Conservation (phyloP, 108 stramenopile genomes). For the Pseudonitzschia multistriata region DNA sequence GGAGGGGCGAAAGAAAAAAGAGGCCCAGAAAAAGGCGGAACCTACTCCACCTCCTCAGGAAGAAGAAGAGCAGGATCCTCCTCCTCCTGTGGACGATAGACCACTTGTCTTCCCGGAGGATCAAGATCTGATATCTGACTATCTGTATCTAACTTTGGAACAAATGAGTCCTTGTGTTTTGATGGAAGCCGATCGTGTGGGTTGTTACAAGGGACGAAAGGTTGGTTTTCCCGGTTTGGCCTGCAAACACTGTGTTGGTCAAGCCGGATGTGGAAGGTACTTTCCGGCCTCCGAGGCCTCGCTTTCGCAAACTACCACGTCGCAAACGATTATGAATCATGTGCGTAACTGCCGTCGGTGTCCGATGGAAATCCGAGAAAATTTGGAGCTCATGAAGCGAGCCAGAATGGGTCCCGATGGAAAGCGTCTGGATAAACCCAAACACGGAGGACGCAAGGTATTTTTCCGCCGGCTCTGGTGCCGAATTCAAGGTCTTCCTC, state of each 20-base stretch:
- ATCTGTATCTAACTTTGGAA: constrained; percentile 76
- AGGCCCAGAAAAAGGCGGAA: constrained; percentile 32
- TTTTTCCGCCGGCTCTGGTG: constrained; percentile 90
- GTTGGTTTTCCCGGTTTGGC: constrained; percentile 85
- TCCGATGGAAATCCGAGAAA: constrained; percentile 78
- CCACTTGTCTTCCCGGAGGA: constrained; percentile 71
- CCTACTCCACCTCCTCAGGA: constrained; percentile 22
- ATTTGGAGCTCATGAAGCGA: constrained; percentile 81
- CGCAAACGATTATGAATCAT: constrained; percentile 86
- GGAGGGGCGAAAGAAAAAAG: constrained; percentile 44
- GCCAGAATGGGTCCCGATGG: constrained; percentile 66
- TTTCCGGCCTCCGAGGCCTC: constrained; percentile 84
- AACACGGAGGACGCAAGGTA: constrained; percentile 86
- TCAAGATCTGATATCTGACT: constrained; percentile 67
- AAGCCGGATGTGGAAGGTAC: constrained; percentile 85
- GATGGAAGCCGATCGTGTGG: constrained; percentile 68
- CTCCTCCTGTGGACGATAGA: constrained; percentile 48
- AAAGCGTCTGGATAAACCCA: constrained; percentile 74
- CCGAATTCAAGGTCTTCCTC: constrained; percentile 71
- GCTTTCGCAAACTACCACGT: constrained; percentile 87
- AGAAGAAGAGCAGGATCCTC: constrained; percentile 22
- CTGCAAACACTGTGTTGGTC: constrained; percentile 83
- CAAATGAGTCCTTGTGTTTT: constrained; percentile 81
- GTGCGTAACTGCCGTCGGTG: constrained; percentile 83
- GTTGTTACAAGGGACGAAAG: constrained; percentile 71